Evolutionary conservation across 495 filamentous ascomycete species (phyloP).

Genomic region (Podospora pseudopauciseta): DNA sequence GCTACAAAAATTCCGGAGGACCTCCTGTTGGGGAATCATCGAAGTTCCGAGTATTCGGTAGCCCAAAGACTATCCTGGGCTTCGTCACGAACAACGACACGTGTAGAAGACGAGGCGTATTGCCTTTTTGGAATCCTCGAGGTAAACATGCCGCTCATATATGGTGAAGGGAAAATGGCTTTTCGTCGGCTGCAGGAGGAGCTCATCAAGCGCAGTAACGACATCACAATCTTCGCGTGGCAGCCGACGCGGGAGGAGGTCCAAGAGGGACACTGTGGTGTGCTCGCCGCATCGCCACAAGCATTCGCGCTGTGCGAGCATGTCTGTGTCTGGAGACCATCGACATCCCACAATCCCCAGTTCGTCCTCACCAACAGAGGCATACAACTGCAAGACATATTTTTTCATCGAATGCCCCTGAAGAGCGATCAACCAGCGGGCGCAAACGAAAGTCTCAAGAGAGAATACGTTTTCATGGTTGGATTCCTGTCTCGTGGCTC

Average conservation of each 20-base stretch:
- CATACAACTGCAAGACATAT: not conserved
- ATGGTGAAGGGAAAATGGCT: slow-evolving; percentile 22
- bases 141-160: slow-evolving; percentile 28
- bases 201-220: slow-evolving; percentile 14
- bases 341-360: not conserved
- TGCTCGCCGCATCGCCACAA: not conserved
- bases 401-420: not conserved
- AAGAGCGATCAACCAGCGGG: not conserved
- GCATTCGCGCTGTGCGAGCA: not conserved
- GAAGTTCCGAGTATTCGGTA: not conserved
- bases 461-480: not conserved
- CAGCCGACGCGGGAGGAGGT: not conserved
- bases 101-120: slow-evolving; percentile 28
- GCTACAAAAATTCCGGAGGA: not conserved
- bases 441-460: not conserved
- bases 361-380: not conserved
- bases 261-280: not conserved
- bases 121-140: slow-evolving; percentile 25
- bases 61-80: slow-evolving; percentile 25
- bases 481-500: not conserved
- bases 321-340: not conserved
- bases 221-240: not conserved
- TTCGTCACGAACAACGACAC: slow-evolving; percentile 19
- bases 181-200: slow-evolving; percentile 25
- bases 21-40: not conserved